Evolutionary conservation across 352 stramenopile genomes (phyloP), one percentile per base, ranked within the genome.

Genomic region (Poterioochromonas sp.): DNA sequence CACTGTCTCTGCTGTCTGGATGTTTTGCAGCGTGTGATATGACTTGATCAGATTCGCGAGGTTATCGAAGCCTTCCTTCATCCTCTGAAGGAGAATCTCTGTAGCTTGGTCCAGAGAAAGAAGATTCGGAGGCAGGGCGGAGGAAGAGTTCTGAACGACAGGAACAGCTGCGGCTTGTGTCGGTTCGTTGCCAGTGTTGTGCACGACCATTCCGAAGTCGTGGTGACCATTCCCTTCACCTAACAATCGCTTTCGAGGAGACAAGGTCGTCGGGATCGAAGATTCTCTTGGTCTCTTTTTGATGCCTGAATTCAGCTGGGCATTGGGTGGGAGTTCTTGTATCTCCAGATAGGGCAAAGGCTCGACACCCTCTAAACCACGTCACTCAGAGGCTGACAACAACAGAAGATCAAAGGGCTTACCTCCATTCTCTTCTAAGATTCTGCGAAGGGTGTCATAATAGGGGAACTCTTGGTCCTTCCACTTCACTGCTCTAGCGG

Each of bases 381-480:
- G n/a, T n/a, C n/a, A n/a, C n/a, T n/a, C n/a, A n/a, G n/a, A n/a
- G n/a, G n/a, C n/a, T n/a, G n/a, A n/a, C n/a, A n/a, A n/a, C n/a
- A n/a, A n/a, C n/a, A n/a, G n/a, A n/a, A n/a, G n/a, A n/a, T n/a
- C n/a, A n/a, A n/a, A n/a, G n/a, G n/a, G n/a, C n/a, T n/a, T n/a
- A n/a, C 12, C 58, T 32, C 58, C 58, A 68, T 68, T 68, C 29
- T 68, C 58, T 40, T 68, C 58, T 32, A 68, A 68, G 34, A 68
- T 68, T 18, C 8, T 68, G 26, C 58, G 58, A 5, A 68, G 26
- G 12, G 26, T 37, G 5, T 68, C 58, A 18, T 5, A 29, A 35
- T 68, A 26, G 11, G 58, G 58, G 58, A 37, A 68, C 5, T 8
- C 8, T 5, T 5, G 5, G 29, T 68, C 58, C 34, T 68, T 68